Evolutionary conservation across 495 filamentous ascomycete genomes (phyloP), one percentile per base, ranked within the genome.

Genomic region (Cairneyella variabilis): DNA sequence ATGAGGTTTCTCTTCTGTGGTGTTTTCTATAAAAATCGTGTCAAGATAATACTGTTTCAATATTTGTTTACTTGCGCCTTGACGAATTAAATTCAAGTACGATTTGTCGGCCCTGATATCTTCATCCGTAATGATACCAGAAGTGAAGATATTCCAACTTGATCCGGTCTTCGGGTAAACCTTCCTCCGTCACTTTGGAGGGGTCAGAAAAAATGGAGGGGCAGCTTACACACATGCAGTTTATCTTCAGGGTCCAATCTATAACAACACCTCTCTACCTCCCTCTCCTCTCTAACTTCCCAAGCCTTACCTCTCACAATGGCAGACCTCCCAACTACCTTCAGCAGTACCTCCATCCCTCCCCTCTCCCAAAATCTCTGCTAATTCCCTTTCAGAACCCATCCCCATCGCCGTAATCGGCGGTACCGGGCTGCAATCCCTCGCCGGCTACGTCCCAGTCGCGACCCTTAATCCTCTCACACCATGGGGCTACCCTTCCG

Each of bases 381-480:
- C 26, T 30, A 26, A 48, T 40, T 16, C 4, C 20, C 41, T 26
- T 25, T 20, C 66, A 93, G 90, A 79, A 40, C 80, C 86, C 47
- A 83, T 97, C 69, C 82, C 77, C 61, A 95, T 98, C 67, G 93
- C 89, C 70, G 90, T 98, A 54, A 97, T 98, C 53, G 95, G 93
- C 66, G 95, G 93, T 60, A 98, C 93, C 36, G 93, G 93, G 47
- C 84, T 98, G 69, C 82, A 65, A 75, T 78, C 72, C 43, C 73
- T 82, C 51, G 71, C 74, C n/a, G 78, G 77, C 62, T 97, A 93
- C 77, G 82, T 76, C 17, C 89, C 90, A 61, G 82, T 95, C 56
- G 91, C 92, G 16, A 78, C 75, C 16, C 69, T 97, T 54, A 77
- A 76, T 47, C 68, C 84, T 50, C 60, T 69, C 10, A 98, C 93